These are phyloP conservation scores for Diplocarpon mali DNA, from an alignment of 2,329 filamentous ascomycete species.

Conservation along the genomic window DNA sequence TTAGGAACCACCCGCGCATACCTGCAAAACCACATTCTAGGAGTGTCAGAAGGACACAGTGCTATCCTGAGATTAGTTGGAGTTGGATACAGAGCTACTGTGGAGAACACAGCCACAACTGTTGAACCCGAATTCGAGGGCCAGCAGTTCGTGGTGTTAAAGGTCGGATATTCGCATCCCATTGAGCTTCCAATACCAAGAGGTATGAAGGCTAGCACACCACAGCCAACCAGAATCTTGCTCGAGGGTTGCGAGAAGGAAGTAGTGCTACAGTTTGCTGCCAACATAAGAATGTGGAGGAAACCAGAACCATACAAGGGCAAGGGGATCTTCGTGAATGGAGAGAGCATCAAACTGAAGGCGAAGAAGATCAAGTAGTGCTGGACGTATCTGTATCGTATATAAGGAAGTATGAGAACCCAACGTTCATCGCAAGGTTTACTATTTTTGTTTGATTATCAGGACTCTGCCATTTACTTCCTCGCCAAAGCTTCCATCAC, in stretches of 20 bases:
- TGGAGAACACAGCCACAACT: constrained; percentile 66
- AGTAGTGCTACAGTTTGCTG: constrained; percentile 82
- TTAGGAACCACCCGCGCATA: constrained; percentile 82
- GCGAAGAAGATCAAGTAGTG: constrained; percentile 88
- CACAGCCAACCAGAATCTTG: constrained; percentile 82
- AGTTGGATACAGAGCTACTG: constrained; percentile 84
- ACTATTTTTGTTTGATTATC: not conserved
- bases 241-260: constrained; percentile 82
- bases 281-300: constrained; percentile 78
- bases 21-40: constrained; percentile 80
- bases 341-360: constrained; percentile 96
- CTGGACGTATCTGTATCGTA: constrained; percentile 17
- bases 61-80: constrained; percentile 87
- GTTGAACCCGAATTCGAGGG: constrained; percentile 58
- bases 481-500: constrained; percentile 66
- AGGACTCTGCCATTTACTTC: constrained; percentile 24
- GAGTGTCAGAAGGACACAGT: constrained; percentile 92
- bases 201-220: constrained; percentile 77
- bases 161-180: constrained; percentile 93
- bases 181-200: constrained; percentile 78
- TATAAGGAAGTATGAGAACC: constrained; percentile 14
- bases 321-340: constrained; percentile 97
- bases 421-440: not conserved
- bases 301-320: constrained; percentile 96
- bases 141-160: constrained; percentile 83